A percentile compares a stretch with the other conserved stretches of the same genome.
These are phyloP conservation scores for Brasilioporus rufonigricans DNA, from an alignment of 768 basidiomycete genomes.

Conservation along the genomic window DNA sequence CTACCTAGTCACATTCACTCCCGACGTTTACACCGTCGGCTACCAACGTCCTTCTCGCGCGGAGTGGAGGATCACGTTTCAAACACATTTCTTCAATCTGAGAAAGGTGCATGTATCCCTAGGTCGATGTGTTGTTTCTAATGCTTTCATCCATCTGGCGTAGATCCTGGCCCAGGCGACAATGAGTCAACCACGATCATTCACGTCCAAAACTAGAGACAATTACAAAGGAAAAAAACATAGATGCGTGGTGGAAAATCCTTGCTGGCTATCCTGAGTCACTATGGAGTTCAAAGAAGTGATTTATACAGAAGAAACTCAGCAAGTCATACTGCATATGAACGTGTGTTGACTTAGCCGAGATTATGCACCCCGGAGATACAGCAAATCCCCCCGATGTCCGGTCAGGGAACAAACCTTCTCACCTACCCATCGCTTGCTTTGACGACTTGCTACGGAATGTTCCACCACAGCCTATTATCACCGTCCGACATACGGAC, in stretches of 20 bases:
- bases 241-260: conserved; percentile 81
- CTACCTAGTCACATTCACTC: conserved; percentile 8
- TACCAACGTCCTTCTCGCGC: conserved; percentile 47
- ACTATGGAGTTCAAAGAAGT: conserved; percentile 54
- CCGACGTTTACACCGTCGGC: conserved; percentile 12
- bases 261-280: conserved; percentile 65
- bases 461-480: background rate
- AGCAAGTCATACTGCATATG: conserved; percentile 29
- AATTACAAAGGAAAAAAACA: conserved; percentile 68
- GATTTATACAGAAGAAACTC: conserved; percentile 10
- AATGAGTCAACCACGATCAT: conserved; percentile 28
- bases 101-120: conserved; percentile 41
- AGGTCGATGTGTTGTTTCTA: background rate
- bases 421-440: background rate
- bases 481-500: too few species aligned
- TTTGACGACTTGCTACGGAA: background rate
- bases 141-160: conserved; percentile 9
- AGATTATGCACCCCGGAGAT: background rate
- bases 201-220: conserved; percentile 27
- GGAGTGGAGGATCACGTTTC: conserved; percentile 63
- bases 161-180: conserved; percentile 71
- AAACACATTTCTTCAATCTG: conserved; percentile 61
- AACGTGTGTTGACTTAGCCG: conserved; percentile 34
- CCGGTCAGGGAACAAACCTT: conserved; percentile 2
- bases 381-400: background rate